These are phyloP conservation scores for barrel medic (Medicago truncatula) DNA, from an alignment of 306 rosid genomes.

Conservation along the genomic window DNA sequence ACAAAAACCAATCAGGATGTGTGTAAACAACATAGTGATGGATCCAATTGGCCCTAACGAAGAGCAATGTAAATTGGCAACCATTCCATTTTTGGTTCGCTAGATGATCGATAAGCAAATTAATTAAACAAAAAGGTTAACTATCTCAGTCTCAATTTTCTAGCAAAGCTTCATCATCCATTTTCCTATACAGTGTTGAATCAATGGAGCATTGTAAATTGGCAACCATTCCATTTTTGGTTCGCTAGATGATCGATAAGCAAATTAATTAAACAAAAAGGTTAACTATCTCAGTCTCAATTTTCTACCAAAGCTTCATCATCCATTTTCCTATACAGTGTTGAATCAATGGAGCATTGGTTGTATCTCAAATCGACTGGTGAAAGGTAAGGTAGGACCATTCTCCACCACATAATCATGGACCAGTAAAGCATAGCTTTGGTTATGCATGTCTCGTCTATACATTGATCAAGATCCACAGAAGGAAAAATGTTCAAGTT, in stretches of 20 bases:
- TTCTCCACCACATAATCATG: slow-evolving; percentile 26
- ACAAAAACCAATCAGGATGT: slow-evolving; percentile 13
- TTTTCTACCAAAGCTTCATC: slow-evolving; percentile 31
- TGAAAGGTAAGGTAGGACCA: slow-evolving; percentile 8
- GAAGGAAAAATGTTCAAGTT: background rate
- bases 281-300: slow-evolving; percentile 9
- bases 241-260: slow-evolving; percentile 22
- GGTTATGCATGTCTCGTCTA: slow-evolving; percentile 19
- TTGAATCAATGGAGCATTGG: slow-evolving; percentile 4
- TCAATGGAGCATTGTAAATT: slow-evolving; percentile 7
- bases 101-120: slow-evolving; percentile 32
- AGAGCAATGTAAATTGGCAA: background rate
- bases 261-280: slow-evolving; percentile 22
- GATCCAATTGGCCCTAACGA: background rate
- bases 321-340: background rate
- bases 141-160: slow-evolving; percentile 18
- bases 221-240: slow-evolving; percentile 12
- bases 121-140: slow-evolving; percentile 7
- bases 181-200: background rate
- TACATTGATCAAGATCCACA: slow-evolving; percentile 6
- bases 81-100: slow-evolving; percentile 15
- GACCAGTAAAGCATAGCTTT: slow-evolving; percentile 1
- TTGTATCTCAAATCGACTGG: slow-evolving; percentile 18
- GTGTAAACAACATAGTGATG: background rate
- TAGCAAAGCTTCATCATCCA: slow-evolving; percentile 27